phyloP scores from a whole-genome alignment of 305 asterid genomes.

The Fraxinus velutina region DNA sequence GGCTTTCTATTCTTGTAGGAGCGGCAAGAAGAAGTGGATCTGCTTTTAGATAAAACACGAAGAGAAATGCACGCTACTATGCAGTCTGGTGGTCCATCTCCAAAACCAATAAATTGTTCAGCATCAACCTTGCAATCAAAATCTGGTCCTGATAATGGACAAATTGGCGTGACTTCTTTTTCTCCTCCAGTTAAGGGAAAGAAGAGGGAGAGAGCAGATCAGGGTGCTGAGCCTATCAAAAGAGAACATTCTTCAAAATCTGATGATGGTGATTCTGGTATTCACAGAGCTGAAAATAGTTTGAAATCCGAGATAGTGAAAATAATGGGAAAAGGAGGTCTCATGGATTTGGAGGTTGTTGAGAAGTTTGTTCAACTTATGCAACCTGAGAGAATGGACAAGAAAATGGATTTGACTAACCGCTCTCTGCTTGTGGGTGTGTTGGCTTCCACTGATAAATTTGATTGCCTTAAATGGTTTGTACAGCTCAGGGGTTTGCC shows the following conservation, averaged over 20 bases:
- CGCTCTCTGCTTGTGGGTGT: slow-evolving; percentile 58
- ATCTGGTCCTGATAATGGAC: slow-evolving; percentile 48
- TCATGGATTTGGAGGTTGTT: slow-evolving; percentile 44
- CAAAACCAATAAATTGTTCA: slow-evolving; percentile 52
- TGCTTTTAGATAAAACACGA: slow-evolving; percentile 48
- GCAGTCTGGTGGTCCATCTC: slow-evolving; percentile 62
- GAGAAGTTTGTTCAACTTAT: slow-evolving; percentile 53
- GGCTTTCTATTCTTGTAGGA: slow-evolving; percentile 40
- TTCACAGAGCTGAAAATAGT: slow-evolving; percentile 29
- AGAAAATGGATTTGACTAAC: slow-evolving; percentile 44
- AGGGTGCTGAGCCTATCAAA: slow-evolving; percentile 39
- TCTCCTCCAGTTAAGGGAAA: slow-evolving; percentile 54
- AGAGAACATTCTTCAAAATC: slow-evolving; percentile 40
- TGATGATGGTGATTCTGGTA: slow-evolving; percentile 37
- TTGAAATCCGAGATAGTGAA: slow-evolving; percentile 44
- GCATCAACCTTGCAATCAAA: slow-evolving; percentile 50
- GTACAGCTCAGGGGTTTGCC: slow-evolving; percentile 56
- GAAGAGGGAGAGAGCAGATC: slow-evolving; percentile 61
- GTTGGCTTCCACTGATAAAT: slow-evolving; percentile 50
- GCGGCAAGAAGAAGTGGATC: slow-evolving; percentile 61
- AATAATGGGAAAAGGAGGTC: slow-evolving; percentile 50
- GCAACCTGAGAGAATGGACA: slow-evolving; percentile 46
- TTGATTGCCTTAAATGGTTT: slow-evolving; percentile 55
- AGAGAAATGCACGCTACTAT: slow-evolving; percentile 54
- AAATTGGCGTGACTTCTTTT: slow-evolving; percentile 36